phyloP scores from a whole-genome alignment of 75 land plant species.

The Picea glauca region DNA sequence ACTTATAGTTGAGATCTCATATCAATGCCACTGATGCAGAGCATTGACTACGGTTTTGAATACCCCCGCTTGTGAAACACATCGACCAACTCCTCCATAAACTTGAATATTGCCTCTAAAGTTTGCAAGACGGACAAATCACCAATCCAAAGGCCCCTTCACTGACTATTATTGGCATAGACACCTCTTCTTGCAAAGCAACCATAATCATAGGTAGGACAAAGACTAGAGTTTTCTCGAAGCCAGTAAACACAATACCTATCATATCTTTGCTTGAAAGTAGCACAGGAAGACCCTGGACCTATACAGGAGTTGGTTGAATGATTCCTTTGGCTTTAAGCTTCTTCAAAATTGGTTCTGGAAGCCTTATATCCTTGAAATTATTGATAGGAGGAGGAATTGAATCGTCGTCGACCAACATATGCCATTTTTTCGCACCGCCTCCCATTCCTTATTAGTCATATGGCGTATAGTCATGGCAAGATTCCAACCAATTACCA shows the following conservation, averaged over 20 bases:
- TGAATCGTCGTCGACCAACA: conserved; percentile 77
- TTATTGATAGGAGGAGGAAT: conserved; percentile 68
- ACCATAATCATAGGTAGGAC: conserved; percentile 26
- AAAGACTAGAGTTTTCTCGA: conserved; percentile 28
- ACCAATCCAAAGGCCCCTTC: conserved; percentile 90
- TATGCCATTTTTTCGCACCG: conserved; percentile 59
- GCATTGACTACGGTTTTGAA: conserved; percentile 68
- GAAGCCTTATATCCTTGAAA: background rate
- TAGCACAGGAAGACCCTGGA: background rate
- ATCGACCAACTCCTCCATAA: conserved; percentile 69
- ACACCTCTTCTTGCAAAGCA: conserved; percentile 30
- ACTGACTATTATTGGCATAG: conserved; percentile 71
- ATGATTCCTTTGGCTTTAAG: too few species aligned
- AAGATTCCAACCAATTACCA: conserved; percentile 82
- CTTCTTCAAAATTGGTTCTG: too few species aligned
- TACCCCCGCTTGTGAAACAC: conserved; percentile 47
- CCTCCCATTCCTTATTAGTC: conserved; percentile 40
- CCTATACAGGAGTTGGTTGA: background rate
- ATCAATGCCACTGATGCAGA: conserved; percentile 92
- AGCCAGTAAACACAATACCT: conserved; percentile 33
- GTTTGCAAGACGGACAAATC: conserved; percentile 83
- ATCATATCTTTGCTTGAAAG: conserved; percentile 33
- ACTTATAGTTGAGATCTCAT: conserved; percentile 87
- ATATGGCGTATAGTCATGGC: conserved; percentile 49
- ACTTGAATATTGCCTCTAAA: conserved; percentile 70